Evolutionary conservation across 2,329 filamentous ascomycete species (phyloP).

Genomic region (Monosporascus sp.): DNA sequence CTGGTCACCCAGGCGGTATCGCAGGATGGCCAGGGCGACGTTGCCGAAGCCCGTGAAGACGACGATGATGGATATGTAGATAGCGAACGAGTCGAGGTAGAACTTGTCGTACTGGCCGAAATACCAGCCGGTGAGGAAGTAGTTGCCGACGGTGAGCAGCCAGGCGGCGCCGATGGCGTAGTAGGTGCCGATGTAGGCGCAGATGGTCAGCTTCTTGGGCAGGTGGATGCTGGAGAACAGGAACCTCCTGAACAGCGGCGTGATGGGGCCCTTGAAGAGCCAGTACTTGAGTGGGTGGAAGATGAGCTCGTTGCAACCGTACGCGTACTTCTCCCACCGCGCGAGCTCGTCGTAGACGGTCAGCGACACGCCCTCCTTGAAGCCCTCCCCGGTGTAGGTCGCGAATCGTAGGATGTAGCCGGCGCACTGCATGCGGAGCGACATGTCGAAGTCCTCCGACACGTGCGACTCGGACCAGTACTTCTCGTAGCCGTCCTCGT

Average conservation of each 20-base stretch:
- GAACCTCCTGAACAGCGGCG: conserved; percentile 71
- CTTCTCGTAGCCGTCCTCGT: conserved; percentile 68
- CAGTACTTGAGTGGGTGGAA: conserved; percentile 74
- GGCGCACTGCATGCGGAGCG: conserved; percentile 65
- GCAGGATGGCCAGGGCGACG: conserved; percentile 48
- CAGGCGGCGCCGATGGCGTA: conserved; percentile 73
- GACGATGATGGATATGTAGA: conserved; percentile 28
- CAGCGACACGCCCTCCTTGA: conserved; percentile 78
- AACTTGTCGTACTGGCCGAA: conserved; percentile 46
- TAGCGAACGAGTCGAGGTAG: conserved; percentile 54
- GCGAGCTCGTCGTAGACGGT: conserved; percentile 82
- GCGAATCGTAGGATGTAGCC: conserved; percentile 70
- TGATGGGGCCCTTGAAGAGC: conserved; percentile 70
- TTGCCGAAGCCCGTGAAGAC: conserved; percentile 29
- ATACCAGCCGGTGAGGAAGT: conserved; percentile 72
- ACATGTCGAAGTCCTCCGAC: conserved; percentile 80
- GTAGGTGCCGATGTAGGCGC: conserved; percentile 76
- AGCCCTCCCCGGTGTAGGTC: conserved; percentile 69
- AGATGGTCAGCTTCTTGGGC: conserved; percentile 69
- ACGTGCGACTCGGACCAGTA: conserved; percentile 79
- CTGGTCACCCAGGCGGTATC: conserved; percentile 52
- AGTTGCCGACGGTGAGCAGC: conserved; percentile 68
- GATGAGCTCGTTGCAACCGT: conserved; percentile 76
- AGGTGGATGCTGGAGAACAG: conserved; percentile 68
- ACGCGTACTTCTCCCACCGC: conserved; percentile 84